Evolutionary conservation across 805 yeast genomes (phyloP).

Genomic region (Pichia thaimueangensis): DNA sequence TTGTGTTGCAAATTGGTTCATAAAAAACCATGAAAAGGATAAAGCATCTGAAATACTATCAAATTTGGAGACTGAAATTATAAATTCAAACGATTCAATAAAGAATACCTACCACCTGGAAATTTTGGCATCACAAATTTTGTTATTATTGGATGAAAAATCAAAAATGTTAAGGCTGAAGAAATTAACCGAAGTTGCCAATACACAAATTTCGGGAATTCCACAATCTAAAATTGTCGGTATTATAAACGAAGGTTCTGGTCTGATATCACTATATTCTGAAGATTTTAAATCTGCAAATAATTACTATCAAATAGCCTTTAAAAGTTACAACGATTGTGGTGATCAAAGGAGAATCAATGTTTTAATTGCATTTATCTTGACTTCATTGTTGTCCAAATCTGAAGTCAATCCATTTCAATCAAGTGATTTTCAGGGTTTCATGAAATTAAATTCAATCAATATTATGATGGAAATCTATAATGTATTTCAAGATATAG

Average conservation of each 20-base stretch:
- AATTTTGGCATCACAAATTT: slow-evolving; percentile 60
- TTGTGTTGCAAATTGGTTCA: slow-evolving; percentile 35
- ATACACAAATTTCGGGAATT: slow-evolving; percentile 50
- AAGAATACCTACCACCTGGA: slow-evolving; percentile 50
- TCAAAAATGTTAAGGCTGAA: slow-evolving; percentile 32
- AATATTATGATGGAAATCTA: slow-evolving; percentile 23
- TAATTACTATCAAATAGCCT: slow-evolving; percentile 42
- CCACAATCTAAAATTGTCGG: slow-evolving; percentile 75
- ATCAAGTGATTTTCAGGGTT: slow-evolving; percentile 55
- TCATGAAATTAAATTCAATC: slow-evolving; percentile 18
- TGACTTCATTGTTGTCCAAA: slow-evolving; percentile 57
- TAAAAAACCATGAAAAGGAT: slow-evolving; percentile 25
- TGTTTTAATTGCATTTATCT: slow-evolving; percentile 53
- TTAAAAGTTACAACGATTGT: slow-evolving; percentile 43
- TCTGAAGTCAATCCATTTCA: slow-evolving; percentile 66
- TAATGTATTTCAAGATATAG: slow-evolving; percentile 20
- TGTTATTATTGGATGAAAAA: slow-evolving; percentile 37
- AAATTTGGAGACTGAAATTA: slow-evolving; percentile 34
- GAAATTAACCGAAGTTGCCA: slow-evolving; percentile 43
- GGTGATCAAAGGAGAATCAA: slow-evolving; percentile 55
- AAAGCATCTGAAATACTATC: slow-evolving; percentile 32
- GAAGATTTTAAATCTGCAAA: slow-evolving; percentile 52
- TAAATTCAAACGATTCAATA: slow-evolving; percentile 37
- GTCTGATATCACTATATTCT: slow-evolving; percentile 55
- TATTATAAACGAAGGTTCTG: slow-evolving; percentile 71